Conservation (phyloP, 306 rosid species). For the Vigna angularis region DNA sequence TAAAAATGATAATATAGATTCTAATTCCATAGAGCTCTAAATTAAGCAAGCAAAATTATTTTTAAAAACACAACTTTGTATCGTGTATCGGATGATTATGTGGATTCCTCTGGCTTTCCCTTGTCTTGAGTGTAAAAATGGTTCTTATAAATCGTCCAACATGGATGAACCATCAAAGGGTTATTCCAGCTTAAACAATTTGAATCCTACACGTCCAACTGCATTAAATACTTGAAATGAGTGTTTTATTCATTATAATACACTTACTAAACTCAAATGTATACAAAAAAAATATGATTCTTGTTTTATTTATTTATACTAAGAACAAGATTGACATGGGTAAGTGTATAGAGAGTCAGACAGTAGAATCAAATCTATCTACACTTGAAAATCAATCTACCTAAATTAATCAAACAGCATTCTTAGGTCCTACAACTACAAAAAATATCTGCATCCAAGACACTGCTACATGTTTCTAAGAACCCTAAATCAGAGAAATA, state of each 20-base stretch:
- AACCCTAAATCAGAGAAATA: constrained; percentile 25
- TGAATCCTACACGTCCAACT: neutral
- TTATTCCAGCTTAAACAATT: too few relatives aligned
- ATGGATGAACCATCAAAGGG: too few relatives aligned
- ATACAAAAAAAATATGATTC: neutral
- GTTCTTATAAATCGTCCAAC: too few relatives aligned
- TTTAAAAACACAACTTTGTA: too few relatives aligned
- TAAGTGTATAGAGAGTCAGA: neutral
- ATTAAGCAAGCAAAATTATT: too few relatives aligned
- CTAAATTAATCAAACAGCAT: constrained; percentile 26
- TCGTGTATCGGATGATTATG: too few relatives aligned
- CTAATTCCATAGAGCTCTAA: too few relatives aligned
- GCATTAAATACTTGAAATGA: neutral
- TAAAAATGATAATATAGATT: too few relatives aligned
- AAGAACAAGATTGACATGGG: neutral
- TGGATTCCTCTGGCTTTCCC: too few relatives aligned
- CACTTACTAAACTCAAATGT: neutral
- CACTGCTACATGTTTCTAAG: constrained; percentile 18
- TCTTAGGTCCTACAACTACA: constrained; percentile 8
- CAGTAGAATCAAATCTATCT: constrained; percentile 41
- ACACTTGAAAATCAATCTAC: constrained; percentile 20
- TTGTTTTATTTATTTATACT: neutral
- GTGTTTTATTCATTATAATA: too few relatives aligned
- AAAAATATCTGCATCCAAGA: constrained; percentile 34
- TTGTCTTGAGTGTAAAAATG: too few relatives aligned